These are phyloP conservation scores for Penicillium sp. DNA, from an alignment of 2,329 filamentous ascomycete genomes.

Conservation along the genomic window DNA sequence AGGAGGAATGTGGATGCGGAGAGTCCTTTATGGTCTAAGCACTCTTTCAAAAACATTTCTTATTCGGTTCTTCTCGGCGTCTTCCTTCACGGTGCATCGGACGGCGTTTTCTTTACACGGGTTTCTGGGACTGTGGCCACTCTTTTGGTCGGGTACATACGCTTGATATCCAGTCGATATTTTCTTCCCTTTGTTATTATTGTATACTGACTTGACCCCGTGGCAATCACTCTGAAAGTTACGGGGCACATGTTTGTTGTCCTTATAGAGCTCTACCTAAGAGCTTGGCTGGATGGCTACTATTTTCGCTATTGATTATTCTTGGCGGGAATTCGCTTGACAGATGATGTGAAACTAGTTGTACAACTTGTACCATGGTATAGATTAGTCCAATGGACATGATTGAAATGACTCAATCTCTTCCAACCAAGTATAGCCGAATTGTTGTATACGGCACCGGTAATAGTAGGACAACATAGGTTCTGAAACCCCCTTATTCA, in stretches of 20 bases:
- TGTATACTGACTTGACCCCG: neutral
- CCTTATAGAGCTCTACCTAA: conserved; percentile 1
- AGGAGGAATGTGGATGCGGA: conserved; percentile 94
- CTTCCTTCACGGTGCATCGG: conserved; percentile 38
- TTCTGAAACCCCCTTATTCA: too few species aligned
- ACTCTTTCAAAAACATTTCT: conserved; percentile 16
- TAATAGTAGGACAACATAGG: too few species aligned
- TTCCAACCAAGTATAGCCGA: too few species aligned
- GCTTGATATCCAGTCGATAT: conserved; percentile 30
- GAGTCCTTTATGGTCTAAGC: conserved; percentile 85
- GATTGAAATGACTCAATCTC: conserved; percentile 13
- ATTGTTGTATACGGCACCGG: too few species aligned
- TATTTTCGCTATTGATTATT: neutral
- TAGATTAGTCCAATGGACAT: conserved; percentile 24
- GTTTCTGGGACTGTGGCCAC: conserved; percentile 11
- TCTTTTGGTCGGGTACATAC: conserved; percentile 26
- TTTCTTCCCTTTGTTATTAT: conserved; percentile 9
- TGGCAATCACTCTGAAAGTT: neutral
- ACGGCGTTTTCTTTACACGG: conserved; percentile 39
- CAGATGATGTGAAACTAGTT: conserved; percentile 10
- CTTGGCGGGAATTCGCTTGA: neutral
- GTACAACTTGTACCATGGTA: conserved; percentile 8
- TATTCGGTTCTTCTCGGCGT: conserved; percentile 24
- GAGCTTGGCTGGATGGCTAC: conserved; percentile 3
- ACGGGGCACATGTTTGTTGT: neutral